Conservation (phyloP, 2,329 filamentous ascomycete species). For the Penicillium sp. region DNA sequence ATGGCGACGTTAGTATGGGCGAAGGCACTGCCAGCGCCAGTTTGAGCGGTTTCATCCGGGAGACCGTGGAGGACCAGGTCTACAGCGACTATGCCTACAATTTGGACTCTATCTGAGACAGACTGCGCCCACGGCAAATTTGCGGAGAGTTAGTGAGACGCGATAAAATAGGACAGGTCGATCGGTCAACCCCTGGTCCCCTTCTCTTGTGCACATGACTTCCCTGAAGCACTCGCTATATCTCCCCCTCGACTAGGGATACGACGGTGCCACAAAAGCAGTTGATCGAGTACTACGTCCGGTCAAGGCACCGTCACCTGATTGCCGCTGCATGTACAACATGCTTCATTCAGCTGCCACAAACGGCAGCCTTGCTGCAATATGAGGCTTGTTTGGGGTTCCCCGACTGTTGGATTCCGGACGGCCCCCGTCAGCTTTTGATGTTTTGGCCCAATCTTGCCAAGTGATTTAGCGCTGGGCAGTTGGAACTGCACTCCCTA, state of each 20-base stretch:
- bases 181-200: background rate
- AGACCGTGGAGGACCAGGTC: conserved; percentile 58
- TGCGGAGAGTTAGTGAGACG: background rate
- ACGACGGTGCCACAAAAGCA: background rate
- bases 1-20: conserved; percentile 44
- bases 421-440: background rate
- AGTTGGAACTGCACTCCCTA: background rate
- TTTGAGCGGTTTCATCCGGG: conserved; percentile 60
- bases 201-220: background rate
- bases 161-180: background rate
- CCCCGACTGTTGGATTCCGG: background rate
- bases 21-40: conserved; percentile 42
- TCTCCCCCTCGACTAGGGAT: background rate
- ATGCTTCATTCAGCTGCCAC: background rate
- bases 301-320: conserved; percentile 11
- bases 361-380: conserved; percentile 4
- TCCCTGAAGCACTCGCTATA: background rate
- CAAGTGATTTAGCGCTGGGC: background rate
- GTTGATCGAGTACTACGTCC: conserved; percentile 5
- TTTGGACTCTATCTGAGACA: conserved; percentile 32
- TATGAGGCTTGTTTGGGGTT: conserved; percentile 1
- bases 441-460: background rate
- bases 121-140: background rate
- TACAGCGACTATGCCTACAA: conserved; percentile 39
- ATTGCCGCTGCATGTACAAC: conserved; percentile 11